Evolutionary conservation across 257 asterid genomes (phyloP), one percentile per base, ranked within the genome.

Genomic region (Linderniella brevidens): DNA sequence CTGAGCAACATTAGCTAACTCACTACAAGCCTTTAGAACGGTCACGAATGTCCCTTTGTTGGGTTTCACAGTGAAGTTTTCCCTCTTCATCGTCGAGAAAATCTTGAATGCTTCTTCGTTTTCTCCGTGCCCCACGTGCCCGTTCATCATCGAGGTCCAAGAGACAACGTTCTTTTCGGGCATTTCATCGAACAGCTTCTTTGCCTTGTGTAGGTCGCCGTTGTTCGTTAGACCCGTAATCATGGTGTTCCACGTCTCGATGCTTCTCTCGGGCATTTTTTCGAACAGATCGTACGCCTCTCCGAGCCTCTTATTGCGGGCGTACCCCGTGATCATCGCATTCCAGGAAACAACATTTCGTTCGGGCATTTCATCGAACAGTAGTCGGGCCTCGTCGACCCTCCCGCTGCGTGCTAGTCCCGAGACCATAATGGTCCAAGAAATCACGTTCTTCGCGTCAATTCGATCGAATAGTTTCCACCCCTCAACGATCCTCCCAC

Each of bases 291-390:
- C 37, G 59, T 57, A 50, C 1, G 84, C 80, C 43, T 72, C 77
- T 17, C 16, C 49, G 54, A 68, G 38, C 64, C 59, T 66, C 48
- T 13, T 53, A 46, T 76, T 72, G 51, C 61, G 72, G 4, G 60
- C 29, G 43, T 72, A 76, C 19, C 75, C 77, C 13, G 68, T 61
- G 46, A 77, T 74, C 84, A 77, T 74, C 8, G 77, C 64, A 19
- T 77, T 80, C 93, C 93, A 80, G 13, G 84, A 71, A 18, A 77
- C 81, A 50, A 72, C 68, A 37, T 74, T 72, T 13, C 74, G 66
- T 18, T 67, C 68, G 4, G 84, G 81, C 79, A 72, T 77, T 54
- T 36, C 25, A 51, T 60, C 54, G 11, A 80, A 80, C 48, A 80
- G 66, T 49, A 54, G 39, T 25, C 75, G 64, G 32, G 82, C 88